Evolutionary conservation across 768 basidiomycete species (phyloP).

Genomic region (Galerina sulciceps): DNA sequence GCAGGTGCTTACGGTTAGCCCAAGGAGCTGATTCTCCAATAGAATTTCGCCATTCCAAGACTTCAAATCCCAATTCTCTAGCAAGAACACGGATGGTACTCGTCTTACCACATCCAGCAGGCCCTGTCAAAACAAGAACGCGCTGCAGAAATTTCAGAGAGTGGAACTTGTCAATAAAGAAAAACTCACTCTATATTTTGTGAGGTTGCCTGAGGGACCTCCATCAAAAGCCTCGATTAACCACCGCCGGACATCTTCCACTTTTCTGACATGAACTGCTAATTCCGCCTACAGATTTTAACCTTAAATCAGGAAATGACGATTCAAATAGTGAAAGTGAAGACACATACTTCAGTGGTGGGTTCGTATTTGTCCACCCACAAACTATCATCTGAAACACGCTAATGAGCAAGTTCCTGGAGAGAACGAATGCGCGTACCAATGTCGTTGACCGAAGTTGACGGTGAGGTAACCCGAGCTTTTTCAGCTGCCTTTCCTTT

Average conservation of each 20-base stretch:
- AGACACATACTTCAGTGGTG: conserved; percentile 48
- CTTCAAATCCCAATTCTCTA: conserved; percentile 73
- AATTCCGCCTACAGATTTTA: conserved; percentile 60
- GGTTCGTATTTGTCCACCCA: conserved; percentile 72
- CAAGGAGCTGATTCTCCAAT: conserved; percentile 49
- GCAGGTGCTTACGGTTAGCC: conserved; percentile 10
- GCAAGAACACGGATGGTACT: conserved; percentile 80
- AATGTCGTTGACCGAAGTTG: conserved; percentile 1
- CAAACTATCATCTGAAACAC: conserved; percentile 9
- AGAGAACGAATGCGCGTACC: conserved; percentile 1
- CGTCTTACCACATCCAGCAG: conserved; percentile 91
- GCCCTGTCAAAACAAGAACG: conserved; percentile 84
- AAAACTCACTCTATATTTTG: conserved; percentile 72
- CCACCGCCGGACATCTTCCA: conserved; percentile 80
- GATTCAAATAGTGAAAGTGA: neutral
- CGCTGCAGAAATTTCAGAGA: conserved; percentile 51
- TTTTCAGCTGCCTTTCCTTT: conserved; percentile 30
- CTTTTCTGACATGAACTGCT: conserved; percentile 80
- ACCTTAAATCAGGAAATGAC: neutral
- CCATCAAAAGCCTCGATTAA: conserved; percentile 72
- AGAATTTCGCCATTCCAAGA: conserved; percentile 85
- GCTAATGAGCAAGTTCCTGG: neutral
- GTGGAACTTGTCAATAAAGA: neutral
- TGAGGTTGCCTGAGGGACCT: conserved; percentile 62
- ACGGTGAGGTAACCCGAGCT: neutral